Evolutionary conservation across 164 flowering plant species (phyloP).

Genomic region (Aristolochia californica): DNA sequence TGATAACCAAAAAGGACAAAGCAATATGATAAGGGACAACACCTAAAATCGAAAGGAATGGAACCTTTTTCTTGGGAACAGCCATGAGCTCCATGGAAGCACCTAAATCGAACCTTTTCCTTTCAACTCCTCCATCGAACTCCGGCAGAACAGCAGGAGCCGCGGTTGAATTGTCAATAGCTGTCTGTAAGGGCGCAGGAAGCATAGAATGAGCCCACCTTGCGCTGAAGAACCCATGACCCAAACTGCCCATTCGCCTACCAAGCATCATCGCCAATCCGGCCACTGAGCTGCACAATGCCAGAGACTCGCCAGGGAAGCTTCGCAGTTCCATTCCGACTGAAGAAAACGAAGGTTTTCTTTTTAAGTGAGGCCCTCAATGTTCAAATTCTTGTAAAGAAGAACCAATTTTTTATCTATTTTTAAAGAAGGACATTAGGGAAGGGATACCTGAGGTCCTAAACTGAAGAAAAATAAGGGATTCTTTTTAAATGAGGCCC

Average conservation of each 20-base stretch:
- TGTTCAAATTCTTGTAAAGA: too few species aligned
- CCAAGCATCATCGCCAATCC: conserved; percentile 4
- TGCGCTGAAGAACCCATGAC: not conserved
- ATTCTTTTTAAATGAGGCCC: too few species aligned
- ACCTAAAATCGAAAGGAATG: not conserved
- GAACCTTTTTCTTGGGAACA: conserved; percentile 68
- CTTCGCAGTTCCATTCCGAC: too few species aligned
- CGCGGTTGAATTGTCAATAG: conserved; percentile 7
- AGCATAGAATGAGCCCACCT: conserved; percentile 24
- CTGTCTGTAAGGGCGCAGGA: conserved; percentile 26
- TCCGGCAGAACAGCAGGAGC: conserved; percentile 24
- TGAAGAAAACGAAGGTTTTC: too few species aligned
- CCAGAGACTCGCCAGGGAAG: too few species aligned
- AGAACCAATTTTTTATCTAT: too few species aligned
- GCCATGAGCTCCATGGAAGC: conserved; percentile 84
- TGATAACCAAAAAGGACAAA: too few species aligned
- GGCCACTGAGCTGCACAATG: not conserved
- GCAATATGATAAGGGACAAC: too few species aligned
- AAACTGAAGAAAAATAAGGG: too few species aligned
- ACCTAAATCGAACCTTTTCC: conserved; percentile 11
- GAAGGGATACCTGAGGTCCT: too few species aligned
- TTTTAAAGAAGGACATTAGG: too few species aligned
- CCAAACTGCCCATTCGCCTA: conserved; percentile 1
- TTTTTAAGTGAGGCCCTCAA: too few species aligned
- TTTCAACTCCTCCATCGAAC: conserved; percentile 6